These are phyloP conservation scores for Parmelia sp. DNA, from an alignment of 495 filamentous ascomycete genomes.

Conservation along the genomic window DNA sequence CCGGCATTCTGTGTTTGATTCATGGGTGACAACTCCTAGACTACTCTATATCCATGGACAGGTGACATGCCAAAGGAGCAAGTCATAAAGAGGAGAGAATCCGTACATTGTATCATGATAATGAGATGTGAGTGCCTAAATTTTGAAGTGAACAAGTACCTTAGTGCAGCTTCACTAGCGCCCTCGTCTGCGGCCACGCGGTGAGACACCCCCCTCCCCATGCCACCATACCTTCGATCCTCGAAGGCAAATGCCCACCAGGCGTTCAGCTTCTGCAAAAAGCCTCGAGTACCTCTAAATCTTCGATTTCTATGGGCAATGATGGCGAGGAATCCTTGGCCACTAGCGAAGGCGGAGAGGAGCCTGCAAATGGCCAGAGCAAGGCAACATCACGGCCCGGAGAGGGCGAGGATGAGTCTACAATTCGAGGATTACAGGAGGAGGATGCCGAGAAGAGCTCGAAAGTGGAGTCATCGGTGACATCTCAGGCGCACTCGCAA, in stretches of 20 bases:
- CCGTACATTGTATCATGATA: not conserved
- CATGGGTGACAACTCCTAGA: not conserved
- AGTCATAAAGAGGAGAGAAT: not conserved
- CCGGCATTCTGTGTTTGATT: slow-evolving; percentile 7
- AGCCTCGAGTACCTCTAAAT: not conserved
- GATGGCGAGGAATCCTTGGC: slow-evolving; percentile 11
- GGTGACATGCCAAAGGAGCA: not conserved
- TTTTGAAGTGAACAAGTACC: slow-evolving; percentile 6
- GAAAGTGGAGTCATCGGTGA: not conserved
- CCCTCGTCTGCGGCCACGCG: not conserved
- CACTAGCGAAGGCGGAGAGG: slow-evolving; percentile 9
- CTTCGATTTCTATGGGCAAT: slow-evolving; percentile 14
- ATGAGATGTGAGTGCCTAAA: not conserved
- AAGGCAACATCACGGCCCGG: not conserved
- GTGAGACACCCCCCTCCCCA: not conserved
- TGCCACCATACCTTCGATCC: not conserved
- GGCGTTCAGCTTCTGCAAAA: not conserved
- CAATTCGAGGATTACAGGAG: not conserved
- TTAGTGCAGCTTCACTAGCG: not conserved
- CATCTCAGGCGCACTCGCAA: not conserved
- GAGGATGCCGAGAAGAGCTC: not conserved
- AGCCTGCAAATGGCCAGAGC: not conserved
- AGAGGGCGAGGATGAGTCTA: slow-evolving; percentile 1
- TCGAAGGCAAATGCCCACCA: not conserved
- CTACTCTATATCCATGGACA: not conserved